Conservation (phyloP, 2,329 filamentous ascomycete species). For the Phialophora macrospora region DNA sequence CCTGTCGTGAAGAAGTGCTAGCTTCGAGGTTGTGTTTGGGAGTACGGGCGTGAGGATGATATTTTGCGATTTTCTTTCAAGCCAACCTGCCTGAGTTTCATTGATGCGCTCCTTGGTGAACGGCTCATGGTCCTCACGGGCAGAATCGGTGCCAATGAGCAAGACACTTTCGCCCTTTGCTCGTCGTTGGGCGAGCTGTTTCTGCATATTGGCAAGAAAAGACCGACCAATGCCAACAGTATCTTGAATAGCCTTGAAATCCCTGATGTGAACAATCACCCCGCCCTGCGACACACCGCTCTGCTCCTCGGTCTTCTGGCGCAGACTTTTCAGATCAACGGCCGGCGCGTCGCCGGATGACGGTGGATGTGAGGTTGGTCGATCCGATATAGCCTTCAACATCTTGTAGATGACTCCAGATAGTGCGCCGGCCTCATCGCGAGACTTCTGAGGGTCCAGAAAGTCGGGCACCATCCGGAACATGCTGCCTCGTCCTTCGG, state of each 20-base stretch:
- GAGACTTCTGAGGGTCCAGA: conserved; percentile 9
- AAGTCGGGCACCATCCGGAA: conserved; percentile 24
- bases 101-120: conserved; percentile 52
- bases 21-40: conserved; percentile 40
- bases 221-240: conserved; percentile 63
- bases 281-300: conserved; percentile 25
- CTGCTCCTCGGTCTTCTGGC: conserved; percentile 56
- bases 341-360: conserved; percentile 18
- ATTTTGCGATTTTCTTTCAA: conserved; percentile 57
- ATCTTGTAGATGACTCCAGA: conserved; percentile 17
- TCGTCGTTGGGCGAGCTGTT: conserved; percentile 73
- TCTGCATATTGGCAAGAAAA: conserved; percentile 72
- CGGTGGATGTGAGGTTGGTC: conserved; percentile 6
- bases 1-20: conserved; percentile 46
- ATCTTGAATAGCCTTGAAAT: conserved; percentile 77
- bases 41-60: conserved; percentile 61
- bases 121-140: conserved; percentile 56
- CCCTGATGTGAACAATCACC: conserved; percentile 76
- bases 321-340: conserved; percentile 44
- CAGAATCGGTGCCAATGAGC: conserved; percentile 77
- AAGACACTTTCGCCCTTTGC: conserved; percentile 72
- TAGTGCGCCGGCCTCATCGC: conserved; percentile 3
- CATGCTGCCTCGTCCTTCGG: conserved; percentile 8
- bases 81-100: conserved; percentile 52
- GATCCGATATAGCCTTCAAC: conserved; percentile 21